phyloP scores from a whole-genome alignment of 2,329 filamentous ascomycete genomes.

The Didymella pomorum region DNA sequence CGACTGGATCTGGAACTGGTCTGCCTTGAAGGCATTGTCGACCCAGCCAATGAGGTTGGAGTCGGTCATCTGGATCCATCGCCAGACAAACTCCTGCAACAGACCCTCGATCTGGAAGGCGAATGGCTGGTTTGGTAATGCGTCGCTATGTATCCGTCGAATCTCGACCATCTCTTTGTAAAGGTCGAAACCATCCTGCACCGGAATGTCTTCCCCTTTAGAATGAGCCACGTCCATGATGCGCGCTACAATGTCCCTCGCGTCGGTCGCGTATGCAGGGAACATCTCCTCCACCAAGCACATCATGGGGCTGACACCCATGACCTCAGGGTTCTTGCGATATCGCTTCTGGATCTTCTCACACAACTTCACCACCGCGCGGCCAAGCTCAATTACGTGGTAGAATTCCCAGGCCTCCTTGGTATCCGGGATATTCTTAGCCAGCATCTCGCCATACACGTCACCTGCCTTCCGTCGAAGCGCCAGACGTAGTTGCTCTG shows the following conservation, averaged over 20 bases:
- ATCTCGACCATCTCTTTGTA: constrained; percentile 90
- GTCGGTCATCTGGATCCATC: constrained; percentile 87
- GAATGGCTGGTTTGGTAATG: constrained; percentile 75
- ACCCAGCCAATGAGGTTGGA: constrained; percentile 82
- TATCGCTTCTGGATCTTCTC: constrained; percentile 94
- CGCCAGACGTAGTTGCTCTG: constrained; percentile 73
- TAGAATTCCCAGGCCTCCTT: constrained; percentile 89
- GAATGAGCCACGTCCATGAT: constrained; percentile 78
- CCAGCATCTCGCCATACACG: constrained; percentile 81
- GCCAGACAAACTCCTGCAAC: constrained; percentile 92
- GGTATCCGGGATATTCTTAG: constrained; percentile 79
- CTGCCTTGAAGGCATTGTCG: constrained; percentile 88
- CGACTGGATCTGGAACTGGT: constrained; percentile 79
- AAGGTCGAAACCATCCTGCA: constrained; percentile 92
- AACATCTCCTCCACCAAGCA: constrained; percentile 85
- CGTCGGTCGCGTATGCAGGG: constrained; percentile 89
- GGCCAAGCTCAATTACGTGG: constrained; percentile 88
- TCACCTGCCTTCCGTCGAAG: constrained; percentile 76
- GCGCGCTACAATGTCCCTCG: constrained; percentile 80
- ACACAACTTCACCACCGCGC: constrained; percentile 82
- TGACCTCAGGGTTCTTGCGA: constrained; percentile 83
- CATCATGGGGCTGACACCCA: constrained; percentile 74
- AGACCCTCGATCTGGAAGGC: constrained; percentile 87
- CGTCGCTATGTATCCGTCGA: constrained; percentile 78
- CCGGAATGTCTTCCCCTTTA: constrained; percentile 76